Evolutionary conservation across 495 filamentous ascomycete genomes (phyloP), one percentile per base, ranked within the genome.

Genomic region (Xylona heveae): DNA sequence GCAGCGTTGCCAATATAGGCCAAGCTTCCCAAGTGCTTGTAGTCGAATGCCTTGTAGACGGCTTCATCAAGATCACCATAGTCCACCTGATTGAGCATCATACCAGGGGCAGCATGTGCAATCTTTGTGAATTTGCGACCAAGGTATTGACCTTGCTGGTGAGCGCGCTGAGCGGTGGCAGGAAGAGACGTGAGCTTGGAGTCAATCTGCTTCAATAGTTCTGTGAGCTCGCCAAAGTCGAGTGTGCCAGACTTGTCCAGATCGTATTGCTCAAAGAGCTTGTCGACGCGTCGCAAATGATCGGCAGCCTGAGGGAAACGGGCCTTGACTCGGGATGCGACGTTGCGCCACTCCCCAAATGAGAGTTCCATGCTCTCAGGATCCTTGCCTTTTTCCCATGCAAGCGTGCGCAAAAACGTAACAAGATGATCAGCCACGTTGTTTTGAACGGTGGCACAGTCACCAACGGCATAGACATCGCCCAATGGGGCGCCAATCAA

Each of bases 1-100:
- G 90, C 90, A 15, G 78, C 74, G 48, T 99, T 99, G 13, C 90
- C 90, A 28, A 99, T 74, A 42, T 99, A 99, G 20, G 90, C 90
- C 46, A 99, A 50, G 39, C 73, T 88, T 17, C 90, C 90, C 13
- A 95, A 55, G 42, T 99, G 84, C 42, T 65, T 71, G 43, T 99
- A 99, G 52, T 84, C 76, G 50, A 99, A 99, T 1, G 88, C 81
- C 51, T 83, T 91, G 55, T 92, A 95, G 20, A 90, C 72, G 0
- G 81, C 76, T 22, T 82, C 81, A 42, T 99, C 90, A 0, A 94
- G 52, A 47, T 95, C 88, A 10, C 90, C 90, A 42, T 94, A 74
- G 28, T 66, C 54, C 23, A 95, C 64, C 18, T 90, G 65, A 42
- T 95, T 95, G 16, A 69, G 66, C 22, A 43, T 45, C 45, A 95